These are phyloP conservation scores for Saccharum hybrid DNA, from an alignment of 202 grass and related monocot genomes.

Conservation along the genomic window DNA sequence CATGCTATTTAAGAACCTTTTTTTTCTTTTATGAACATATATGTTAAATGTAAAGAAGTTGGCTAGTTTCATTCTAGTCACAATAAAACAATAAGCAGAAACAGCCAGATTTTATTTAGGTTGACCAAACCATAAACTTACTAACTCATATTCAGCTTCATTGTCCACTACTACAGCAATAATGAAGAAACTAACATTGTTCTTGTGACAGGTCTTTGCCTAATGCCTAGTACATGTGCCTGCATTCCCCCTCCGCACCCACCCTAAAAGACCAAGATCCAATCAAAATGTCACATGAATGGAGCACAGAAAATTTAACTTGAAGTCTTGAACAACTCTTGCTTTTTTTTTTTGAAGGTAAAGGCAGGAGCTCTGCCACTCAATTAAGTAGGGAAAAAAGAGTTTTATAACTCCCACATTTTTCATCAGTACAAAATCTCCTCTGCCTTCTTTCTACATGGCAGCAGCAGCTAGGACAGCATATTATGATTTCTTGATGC, in stretches of 20 bases:
- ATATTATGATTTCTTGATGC: slow-evolving; percentile 2
- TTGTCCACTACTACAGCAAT: neutral
- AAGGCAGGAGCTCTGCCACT: too few relatives aligned
- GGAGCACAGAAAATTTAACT: neutral
- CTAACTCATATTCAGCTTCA: neutral
- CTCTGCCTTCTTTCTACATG: neutral
- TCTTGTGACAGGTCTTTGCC: neutral
- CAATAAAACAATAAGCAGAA: neutral
- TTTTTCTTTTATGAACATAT: slow-evolving; percentile 7
- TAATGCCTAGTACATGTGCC: neutral
- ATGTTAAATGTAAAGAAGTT: slow-evolving; percentile 1
- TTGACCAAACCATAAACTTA: neutral
- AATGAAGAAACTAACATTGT: neutral
- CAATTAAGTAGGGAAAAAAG: too few relatives aligned
- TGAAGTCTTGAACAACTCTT: neutral
- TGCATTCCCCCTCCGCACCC: neutral
- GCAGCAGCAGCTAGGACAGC: neutral
- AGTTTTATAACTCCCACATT: neutral
- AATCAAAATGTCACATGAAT: neutral
- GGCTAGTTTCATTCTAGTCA: neutral
- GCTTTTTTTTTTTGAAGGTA: neutral
- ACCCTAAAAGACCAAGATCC: neutral
- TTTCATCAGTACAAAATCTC: neutral
- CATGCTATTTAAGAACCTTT: neutral
- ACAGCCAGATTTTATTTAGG: neutral